Percentiles rank a stretch among this genome's conserved stretches.
phyloP scores from a whole-genome alignment of 2,329 filamentous ascomycete genomes.

The Stromatinia cepivora region DNA sequence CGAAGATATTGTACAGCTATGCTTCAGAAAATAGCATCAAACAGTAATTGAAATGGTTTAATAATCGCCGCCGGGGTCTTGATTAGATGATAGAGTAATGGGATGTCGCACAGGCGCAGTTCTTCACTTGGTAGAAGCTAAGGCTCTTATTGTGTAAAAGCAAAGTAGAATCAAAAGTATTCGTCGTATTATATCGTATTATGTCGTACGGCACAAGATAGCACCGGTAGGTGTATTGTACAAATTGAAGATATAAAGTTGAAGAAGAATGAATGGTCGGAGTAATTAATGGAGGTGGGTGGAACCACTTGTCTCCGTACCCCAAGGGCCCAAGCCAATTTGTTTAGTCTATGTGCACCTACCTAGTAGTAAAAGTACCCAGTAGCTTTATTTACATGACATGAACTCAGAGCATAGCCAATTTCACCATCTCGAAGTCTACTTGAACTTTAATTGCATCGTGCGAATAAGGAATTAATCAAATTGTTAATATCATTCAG shows the following conservation, averaged over 20 bases:
- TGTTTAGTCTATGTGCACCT: neutral
- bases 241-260: constrained; percentile 8
- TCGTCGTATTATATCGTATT: neutral
- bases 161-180: neutral
- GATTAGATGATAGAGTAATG: neutral
- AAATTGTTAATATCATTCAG: neutral
- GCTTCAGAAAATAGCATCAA: neutral
- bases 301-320: neutral
- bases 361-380: too few relatives aligned
- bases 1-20: neutral
- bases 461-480: neutral
- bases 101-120: constrained; percentile 14
- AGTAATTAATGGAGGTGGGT: neutral
- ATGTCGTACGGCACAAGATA: neutral
- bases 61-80: neutral
- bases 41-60: neutral
- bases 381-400: neutral
- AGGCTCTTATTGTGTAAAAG: neutral
- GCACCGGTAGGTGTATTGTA: neutral
- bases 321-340: too few relatives aligned
- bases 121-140: constrained; percentile 6
- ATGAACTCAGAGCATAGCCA: neutral
- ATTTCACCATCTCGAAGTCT: neutral
- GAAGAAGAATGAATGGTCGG: neutral
- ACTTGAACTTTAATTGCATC: neutral